Base-by-base conservation (phyloP, 345 rosid genomes). In the Linum lewisii region DNA sequence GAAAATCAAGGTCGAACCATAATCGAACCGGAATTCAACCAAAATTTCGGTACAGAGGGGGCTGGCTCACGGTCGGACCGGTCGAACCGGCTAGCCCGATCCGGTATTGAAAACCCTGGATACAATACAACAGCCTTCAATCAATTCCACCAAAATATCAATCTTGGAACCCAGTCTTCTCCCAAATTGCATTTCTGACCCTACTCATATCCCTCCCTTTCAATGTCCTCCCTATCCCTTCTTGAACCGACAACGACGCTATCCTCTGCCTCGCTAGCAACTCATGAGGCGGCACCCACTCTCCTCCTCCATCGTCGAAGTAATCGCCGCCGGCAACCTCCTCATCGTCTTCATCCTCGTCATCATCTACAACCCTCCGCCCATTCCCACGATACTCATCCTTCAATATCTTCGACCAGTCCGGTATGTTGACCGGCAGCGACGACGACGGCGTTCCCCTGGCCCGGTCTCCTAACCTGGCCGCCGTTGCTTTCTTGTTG, bases 151-250 rank as follows among this genome's bases (percentile, higher is more conserved):
- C n/a, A n/a, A 26, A 49, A 1, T 14, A 14, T 77, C 66, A 92
- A 73, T 92, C 98, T 62, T 84, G 80, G 78, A 84, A 92, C 72
- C 98, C 98, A 54, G 82, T 88, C 72, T 86, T 92, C 51, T 86
- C 86, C 89, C 95, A 92, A 77, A 88, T 89, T 66, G 99, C 97
- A 76, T 88, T 88, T 75, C 99, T 73, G 20, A 93, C 95, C 94
- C 87, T 83, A 32, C 91, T 82, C 64, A 93, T 87, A 78, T 93
- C 99, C 69, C 97, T 83, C 32, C 98, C 98, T 78, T 92, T 92
- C 86, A 92, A 67, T 5, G 98, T 92, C 87, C 98, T 84, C 72
- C 98, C 98, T 1, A 81, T 62, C 32, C 98, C 98, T 74, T 93
- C 99, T 29, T 93, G 99, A 4, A 93, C 97, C 16, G 99, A 93